A percentile compares a stretch with the other conserved stretches of the same genome.
Evolutionary conservation across 2,329 filamentous ascomycete species (phyloP).

Genomic region (Emergomyces orientalis): DNA sequence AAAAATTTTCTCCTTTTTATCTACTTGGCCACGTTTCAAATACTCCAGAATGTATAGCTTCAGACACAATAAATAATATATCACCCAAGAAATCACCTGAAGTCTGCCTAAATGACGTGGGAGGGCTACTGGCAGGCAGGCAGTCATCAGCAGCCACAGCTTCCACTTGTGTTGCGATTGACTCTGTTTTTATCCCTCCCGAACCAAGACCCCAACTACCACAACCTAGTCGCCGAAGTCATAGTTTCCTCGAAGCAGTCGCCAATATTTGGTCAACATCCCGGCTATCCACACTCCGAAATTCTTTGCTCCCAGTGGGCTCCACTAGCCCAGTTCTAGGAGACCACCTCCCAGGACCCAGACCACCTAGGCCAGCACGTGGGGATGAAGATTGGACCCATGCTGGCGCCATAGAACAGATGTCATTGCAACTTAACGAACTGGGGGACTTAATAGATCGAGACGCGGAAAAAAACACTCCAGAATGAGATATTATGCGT

Average conservation of each 20-base stretch:
- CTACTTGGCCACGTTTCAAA: slow-evolving; percentile 21
- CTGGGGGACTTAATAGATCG: neutral
- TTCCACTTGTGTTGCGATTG: slow-evolving; percentile 9
- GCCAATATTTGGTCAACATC: slow-evolving; percentile 23
- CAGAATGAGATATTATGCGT: neutral
- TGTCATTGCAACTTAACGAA: neutral
- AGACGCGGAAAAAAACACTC: neutral
- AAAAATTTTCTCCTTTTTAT: slow-evolving; percentile 28
- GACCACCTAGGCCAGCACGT: neutral
- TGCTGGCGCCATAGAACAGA: neutral
- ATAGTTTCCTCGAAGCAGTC: slow-evolving; percentile 26
- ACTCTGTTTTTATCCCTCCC: neutral
- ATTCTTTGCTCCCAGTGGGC: no score
- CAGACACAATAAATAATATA: slow-evolving; percentile 20
- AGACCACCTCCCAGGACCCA: neutral
- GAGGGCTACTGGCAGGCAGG: slow-evolving; percentile 53
- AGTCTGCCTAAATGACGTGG: slow-evolving; percentile 78
- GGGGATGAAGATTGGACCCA: neutral
- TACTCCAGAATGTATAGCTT: slow-evolving; percentile 18
- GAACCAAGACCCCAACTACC: slow-evolving; percentile 6
- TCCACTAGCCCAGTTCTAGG: neutral
- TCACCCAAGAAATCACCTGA: slow-evolving; percentile 37
- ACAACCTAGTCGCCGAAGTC: slow-evolving; percentile 22
- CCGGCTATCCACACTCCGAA: neutral
- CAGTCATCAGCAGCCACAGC: slow-evolving; percentile 2